Conservation (phyloP, 495 filamentous ascomycete genomes). For the Bathelium albidoporum region DNA sequence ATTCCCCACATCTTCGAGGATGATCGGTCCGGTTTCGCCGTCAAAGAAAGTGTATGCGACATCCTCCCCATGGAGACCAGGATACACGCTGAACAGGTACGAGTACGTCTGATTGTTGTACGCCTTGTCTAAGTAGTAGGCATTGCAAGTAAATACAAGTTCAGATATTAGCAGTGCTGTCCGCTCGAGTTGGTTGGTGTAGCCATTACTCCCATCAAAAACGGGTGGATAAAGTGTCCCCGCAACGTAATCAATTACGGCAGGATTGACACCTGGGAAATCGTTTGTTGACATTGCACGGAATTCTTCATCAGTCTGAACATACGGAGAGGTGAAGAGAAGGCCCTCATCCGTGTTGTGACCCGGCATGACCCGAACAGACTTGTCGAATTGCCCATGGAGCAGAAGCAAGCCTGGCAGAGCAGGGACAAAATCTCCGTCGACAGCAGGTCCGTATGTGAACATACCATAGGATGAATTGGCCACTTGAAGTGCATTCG, state of each 20-base stretch:
- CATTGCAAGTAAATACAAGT: slow-evolving; percentile 41
- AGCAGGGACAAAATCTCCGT: slow-evolving; percentile 48
- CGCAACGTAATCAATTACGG: slow-evolving; percentile 27
- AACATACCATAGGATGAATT: slow-evolving; percentile 39
- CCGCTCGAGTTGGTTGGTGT: slow-evolving; percentile 33
- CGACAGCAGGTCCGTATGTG: slow-evolving; percentile 48
- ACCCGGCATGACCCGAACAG: slow-evolving; percentile 45
- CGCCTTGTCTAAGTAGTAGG: slow-evolving; percentile 34
- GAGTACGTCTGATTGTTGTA: slow-evolving; percentile 44
- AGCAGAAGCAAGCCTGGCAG: slow-evolving; percentile 47
- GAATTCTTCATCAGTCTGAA: slow-evolving; percentile 26
- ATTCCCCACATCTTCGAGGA: slow-evolving; percentile 28
- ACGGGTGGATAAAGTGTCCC: slow-evolving; percentile 34
- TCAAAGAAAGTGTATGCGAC: slow-evolving; percentile 40
- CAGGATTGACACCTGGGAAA: slow-evolving; percentile 23
- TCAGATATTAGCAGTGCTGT: slow-evolving; percentile 31
- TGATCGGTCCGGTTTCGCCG: slow-evolving; percentile 25
- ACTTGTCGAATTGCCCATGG: slow-evolving; percentile 44
- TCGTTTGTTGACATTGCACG: slow-evolving; percentile 18
- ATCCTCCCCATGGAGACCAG: slow-evolving; percentile 45
- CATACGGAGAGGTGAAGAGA: slow-evolving; percentile 36
- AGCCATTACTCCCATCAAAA: slow-evolving; percentile 36
- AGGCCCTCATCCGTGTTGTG: slow-evolving; percentile 46
- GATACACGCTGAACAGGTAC: slow-evolving; percentile 53
- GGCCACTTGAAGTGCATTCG: slow-evolving; percentile 43